These are phyloP conservation scores for Claviceps arundinis DNA, from an alignment of 2,329 filamentous ascomycete genomes.

Conservation along the genomic window DNA sequence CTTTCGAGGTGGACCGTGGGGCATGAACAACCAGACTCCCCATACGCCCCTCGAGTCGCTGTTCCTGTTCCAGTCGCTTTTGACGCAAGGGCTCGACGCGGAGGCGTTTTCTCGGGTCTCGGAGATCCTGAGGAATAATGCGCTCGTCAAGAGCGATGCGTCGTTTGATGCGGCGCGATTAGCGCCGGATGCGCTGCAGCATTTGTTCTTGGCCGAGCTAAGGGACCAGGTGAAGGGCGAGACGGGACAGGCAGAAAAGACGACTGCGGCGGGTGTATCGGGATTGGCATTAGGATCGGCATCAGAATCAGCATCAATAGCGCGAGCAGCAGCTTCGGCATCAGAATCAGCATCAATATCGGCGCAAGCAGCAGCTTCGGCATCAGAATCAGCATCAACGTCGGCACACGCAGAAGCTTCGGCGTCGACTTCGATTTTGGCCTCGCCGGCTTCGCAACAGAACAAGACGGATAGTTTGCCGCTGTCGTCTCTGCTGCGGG, in stretches of 20 bases:
- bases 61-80: conserved; percentile 70
- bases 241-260: conserved; percentile 18
- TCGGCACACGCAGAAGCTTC: not conserved
- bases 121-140: conserved; percentile 58
- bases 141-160: conserved; percentile 54
- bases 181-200: conserved; percentile 63
- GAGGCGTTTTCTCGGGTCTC: conserved; percentile 60
- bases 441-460: conserved; percentile 50
- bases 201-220: conserved; percentile 64
- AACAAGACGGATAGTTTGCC: conserved; percentile 58
- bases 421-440: conserved; percentile 16
- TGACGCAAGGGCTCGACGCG: conserved; percentile 51
- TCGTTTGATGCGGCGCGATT: conserved; percentile 63
- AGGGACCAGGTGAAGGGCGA: conserved; percentile 55
- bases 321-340: not conserved
- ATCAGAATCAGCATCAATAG: not conserved
- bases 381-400: not conserved
- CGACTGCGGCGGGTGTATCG: conserved; percentile 25
- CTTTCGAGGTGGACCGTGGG: conserved; percentile 41
- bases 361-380: too few species aligned
- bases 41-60: conserved; percentile 81
- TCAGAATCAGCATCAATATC: conserved; percentile 10
- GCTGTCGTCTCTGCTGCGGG: conserved; percentile 45
- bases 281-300: not conserved
- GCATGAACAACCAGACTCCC: conserved; percentile 44